Evolutionary conservation across 257 asterid species (phyloP), one percentile per base, ranked within the genome.

Genomic region (Plectranthus barbatus): DNA sequence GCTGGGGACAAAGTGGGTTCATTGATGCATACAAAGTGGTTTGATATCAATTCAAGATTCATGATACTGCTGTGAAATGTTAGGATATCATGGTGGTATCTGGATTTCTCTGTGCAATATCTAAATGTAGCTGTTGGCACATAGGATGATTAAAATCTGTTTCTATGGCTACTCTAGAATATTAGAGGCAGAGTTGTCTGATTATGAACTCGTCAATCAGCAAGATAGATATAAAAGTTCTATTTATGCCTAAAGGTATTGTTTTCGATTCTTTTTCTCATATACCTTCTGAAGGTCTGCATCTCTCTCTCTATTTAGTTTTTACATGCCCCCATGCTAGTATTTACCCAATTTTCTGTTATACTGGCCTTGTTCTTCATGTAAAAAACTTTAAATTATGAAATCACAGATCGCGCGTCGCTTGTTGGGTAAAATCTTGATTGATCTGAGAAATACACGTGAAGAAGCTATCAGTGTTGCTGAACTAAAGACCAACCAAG

Each of bases 381-480:
- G 24, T 15, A 39, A 24, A 66, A 2, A 26, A 44, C 55, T 26
- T 55, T 54, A 1, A 18, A 1, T 56, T 47, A 6, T 56, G 74
- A 50, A 53, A 58, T 64, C 60, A 76, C 84, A 93, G 99, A 84
- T 93, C 74, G 97, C 99, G 48, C 92, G 99, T 20, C 97, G 99
- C 57, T 80, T 93, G 78, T 71, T 93, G 88, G 99, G 99, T 41
- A 93, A 93, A 76, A 74, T 93, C 48, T 62, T 87, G 83, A 93
- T 93, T 74, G 99, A 93, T 81, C 75, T 93, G 73, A 76, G 94
- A 72, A 93, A 93, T 74, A 93, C 99, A 37, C 94, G 82, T 41
- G 97, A 93, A 78, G 99, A 93, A 80, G 99, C 99, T 68, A 56
- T 86, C 76, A 87, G 87, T 34, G 97, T 87, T 71, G 96, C 99